Base-by-base conservation (phyloP, 306 rosid genomes). In the Cucurbita ficifolia region DNA sequence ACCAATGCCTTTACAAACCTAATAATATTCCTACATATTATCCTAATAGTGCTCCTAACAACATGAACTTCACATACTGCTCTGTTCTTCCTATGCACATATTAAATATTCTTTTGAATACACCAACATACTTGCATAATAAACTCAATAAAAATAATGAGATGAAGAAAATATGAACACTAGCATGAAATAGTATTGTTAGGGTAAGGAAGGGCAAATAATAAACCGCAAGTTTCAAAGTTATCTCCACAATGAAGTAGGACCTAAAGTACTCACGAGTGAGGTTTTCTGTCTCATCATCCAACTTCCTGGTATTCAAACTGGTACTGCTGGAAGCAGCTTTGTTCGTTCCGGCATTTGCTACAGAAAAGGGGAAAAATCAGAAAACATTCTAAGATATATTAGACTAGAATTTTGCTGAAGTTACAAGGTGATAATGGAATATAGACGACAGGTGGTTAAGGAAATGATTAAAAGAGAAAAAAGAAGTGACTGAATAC, bases 301-400 rank as follows among this genome's bases (percentile, higher is more conserved):
- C 97, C 11, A 92, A 82, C 86, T 88, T 89, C 89, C 93, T 88
- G 21, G 97, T 89, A 79, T 92, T 92, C 80, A 92, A 70, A 36
- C 94, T 74, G 18, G 97, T 92, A 81, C 94, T 78, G 80, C 96
- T 88, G 7, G 92, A 85, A 9, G 97, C 97, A 54, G 97, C 86
- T 77, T 81, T 89, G 64, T 92, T 92, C 50, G 92, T 86, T 11
- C 92, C 97, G 64, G 92, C 96, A 70, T 81, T 86, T 22, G 87
- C 94, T 88, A 85, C 63, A 72, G 75, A 75, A 38, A 38, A 45
- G 49, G 13, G 13, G 49, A 3, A 17, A n/a, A 63, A 40, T 63
- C 70, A 63, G 33, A 8, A 6, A 4, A 10, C 10, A 58, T 10
- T 11, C 61, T 2, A 55, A 55, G 61, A n/a, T n/a, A n/a, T n/a